Evolutionary conservation across 176 grass and related monocot genomes (phyloP).

Genomic region (Oryza officinalis): DNA sequence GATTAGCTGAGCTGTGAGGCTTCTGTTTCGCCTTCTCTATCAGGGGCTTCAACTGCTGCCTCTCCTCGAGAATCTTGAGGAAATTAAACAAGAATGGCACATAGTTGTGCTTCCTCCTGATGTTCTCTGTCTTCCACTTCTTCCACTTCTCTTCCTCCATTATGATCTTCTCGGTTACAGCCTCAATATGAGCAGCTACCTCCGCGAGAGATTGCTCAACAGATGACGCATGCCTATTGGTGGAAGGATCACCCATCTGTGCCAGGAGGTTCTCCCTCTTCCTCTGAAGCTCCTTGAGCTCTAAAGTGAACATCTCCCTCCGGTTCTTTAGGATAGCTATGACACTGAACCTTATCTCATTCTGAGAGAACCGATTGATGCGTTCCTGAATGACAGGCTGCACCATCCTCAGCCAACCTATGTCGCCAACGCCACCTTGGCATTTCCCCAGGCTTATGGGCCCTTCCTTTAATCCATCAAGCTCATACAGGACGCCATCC

Average conservation of each 20-base stretch:
- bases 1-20: conserved; percentile 39
- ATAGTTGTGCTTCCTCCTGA: conserved; percentile 97
- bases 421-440: conserved; percentile 57
- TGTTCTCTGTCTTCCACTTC: conserved; percentile 95
- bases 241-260: conserved; percentile 55
- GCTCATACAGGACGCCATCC: conserved; percentile 77
- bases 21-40: conserved; percentile 88
- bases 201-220: conserved; percentile 75
- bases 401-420: conserved; percentile 71
- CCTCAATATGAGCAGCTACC: conserved; percentile 83
- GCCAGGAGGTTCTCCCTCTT: conserved; percentile 80
- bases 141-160: conserved; percentile 99
- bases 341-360: conserved; percentile 89
- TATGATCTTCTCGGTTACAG: conserved; percentile 91
- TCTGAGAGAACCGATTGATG: conserved; percentile 66
- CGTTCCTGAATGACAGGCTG: conserved; percentile 74
- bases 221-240: conserved; percentile 22
- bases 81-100: conserved; percentile 96
- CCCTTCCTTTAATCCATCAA: conserved; percentile 94
- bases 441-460: conserved; percentile 78
- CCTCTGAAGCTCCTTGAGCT: conserved; percentile 93
- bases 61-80: conserved; percentile 92
- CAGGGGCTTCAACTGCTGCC: conserved; percentile 77
- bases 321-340: conserved; percentile 91
- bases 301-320: conserved; percentile 70